Base-by-base conservation (phyloP, 768 basidiomycete genomes). In the Trametes cinnabarina region DNA sequence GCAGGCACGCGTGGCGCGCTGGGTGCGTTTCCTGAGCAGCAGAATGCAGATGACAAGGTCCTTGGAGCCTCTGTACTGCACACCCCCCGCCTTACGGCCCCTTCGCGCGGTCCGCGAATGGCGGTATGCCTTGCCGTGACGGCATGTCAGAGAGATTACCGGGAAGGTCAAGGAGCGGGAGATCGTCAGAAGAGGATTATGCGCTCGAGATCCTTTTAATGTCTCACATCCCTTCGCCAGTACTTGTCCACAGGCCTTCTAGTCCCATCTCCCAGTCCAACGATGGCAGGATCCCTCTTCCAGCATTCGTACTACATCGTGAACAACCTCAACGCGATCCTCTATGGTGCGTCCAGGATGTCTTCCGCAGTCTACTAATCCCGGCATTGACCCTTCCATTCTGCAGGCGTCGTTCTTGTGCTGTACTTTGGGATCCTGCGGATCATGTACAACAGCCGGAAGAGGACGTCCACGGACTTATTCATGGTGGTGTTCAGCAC, bases 191-290 rank as follows among this genome's bases (percentile, higher is more conserved):
- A n/a, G n/a, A n/a, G n/a, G n/a, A n/a, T n/a, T n/a, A n/a, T 32
- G 30, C 30, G 30, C 30, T 32, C 7, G 30, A 32, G 30, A 32
- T 32, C 30, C 30, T 32, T 32, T 6, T 7, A 7, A 32, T 32
- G 12, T 32, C 30, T 6, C 30, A 32, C 7, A 7, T 32, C 7
- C 30, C 30, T 32, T 6, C 6, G 12, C 30, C 12, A 32, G 77
- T n/a, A n/a, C n/a, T n/a, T n/a, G 78, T 0, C 68, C 71, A 3
- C 65, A 65, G 7, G 69, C 63, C 17, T 77, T 75, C 58, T 67
- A 73, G 44, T 60, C 49, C 7, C 37, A 60, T 28, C 47, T 74
- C 49, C 20, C 10, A 41, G 57, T 12, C 15, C 26, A 23, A 25
- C 19, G 23, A 60, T 51, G 54, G 14, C 34, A n/a, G 43, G 34